Conservation (phyloP, 1,284 basidiomycete genomes). For the Golubevia sp. region DNA sequence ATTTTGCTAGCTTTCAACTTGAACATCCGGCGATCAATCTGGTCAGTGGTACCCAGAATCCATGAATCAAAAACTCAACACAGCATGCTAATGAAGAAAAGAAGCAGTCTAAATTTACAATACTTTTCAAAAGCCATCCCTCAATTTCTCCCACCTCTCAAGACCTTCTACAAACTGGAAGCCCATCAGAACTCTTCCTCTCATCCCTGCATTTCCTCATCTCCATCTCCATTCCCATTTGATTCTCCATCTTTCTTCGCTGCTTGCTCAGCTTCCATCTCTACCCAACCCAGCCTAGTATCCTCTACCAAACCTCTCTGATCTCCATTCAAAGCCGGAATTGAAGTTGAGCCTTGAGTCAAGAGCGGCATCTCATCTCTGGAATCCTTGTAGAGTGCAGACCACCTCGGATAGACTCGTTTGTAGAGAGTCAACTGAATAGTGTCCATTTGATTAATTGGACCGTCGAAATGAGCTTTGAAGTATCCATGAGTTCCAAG, state of each 20-base stretch:
- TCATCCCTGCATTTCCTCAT: not conserved
- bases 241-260: not conserved
- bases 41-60: too few species aligned
- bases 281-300: not conserved
- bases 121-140: too few species aligned
- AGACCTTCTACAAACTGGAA: too few species aligned
- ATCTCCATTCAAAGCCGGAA: too few species aligned
- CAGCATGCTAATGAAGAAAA: too few species aligned
- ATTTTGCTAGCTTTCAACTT: too few species aligned
- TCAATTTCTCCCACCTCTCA: too few species aligned
- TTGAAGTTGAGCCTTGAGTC: too few species aligned
- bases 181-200: not conserved
- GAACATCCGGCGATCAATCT: too few species aligned
- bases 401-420: constrained; percentile 84
- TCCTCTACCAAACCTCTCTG: not conserved
- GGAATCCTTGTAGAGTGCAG: constrained; percentile 8
- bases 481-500: constrained; percentile 98
- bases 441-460: constrained; percentile 94
- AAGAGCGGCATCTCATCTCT: constrained; percentile 20
- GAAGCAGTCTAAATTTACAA: too few species aligned
- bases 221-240: not conserved
- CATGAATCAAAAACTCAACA: too few species aligned
- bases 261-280: not conserved
- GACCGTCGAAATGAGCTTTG: constrained; percentile 95
- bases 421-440: constrained; percentile 90